Evolutionary conservation across 345 rosid species (phyloP).

Genomic region (Citropsis articulata): DNA sequence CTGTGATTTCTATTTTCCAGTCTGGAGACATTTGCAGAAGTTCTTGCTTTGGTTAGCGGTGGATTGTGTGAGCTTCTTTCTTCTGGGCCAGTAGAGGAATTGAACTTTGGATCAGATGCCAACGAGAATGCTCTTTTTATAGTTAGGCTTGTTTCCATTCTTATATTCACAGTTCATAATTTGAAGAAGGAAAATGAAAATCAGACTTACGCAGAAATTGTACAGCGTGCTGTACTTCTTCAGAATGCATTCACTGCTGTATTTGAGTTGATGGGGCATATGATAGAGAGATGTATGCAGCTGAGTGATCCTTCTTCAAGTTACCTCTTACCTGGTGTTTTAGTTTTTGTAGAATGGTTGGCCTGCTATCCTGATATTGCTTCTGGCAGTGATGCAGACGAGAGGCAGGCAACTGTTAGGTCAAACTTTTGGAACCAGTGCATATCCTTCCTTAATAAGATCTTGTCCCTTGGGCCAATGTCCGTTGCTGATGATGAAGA

Average conservation of each 20-base stretch:
- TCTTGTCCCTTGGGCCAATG: constrained; percentile 46
- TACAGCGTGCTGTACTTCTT: constrained; percentile 81
- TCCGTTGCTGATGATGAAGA: constrained; percentile 66
- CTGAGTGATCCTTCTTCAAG: constrained; percentile 73
- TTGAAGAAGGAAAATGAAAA: constrained; percentile 71
- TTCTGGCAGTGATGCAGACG: constrained; percentile 60
- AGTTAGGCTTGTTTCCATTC: constrained; percentile 68
- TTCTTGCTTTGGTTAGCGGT: constrained; percentile 57
- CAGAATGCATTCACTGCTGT: constrained; percentile 80
- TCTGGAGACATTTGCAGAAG: constrained; percentile 85
- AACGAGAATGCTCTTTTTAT: constrained; percentile 63
- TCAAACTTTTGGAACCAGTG: constrained; percentile 69
- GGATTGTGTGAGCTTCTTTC: constrained; percentile 67
- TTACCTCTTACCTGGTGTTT: constrained; percentile 71
- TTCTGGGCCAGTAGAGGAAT: constrained; percentile 55
- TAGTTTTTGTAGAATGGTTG: constrained; percentile 91
- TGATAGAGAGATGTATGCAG: constrained; percentile 60
- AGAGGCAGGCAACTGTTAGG: constrained; percentile 57
- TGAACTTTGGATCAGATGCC: constrained; percentile 67
- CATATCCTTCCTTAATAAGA: constrained; percentile 63
- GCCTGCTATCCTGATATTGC: constrained; percentile 86
- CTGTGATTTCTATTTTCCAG: constrained; percentile 37
- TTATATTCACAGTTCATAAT: constrained; percentile 72
- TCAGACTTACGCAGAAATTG: constrained; percentile 86
- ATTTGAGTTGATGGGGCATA: constrained; percentile 66